phyloP scores from a whole-genome alignment of 106 monocot species.

The Narthecium ossifragum region DNA sequence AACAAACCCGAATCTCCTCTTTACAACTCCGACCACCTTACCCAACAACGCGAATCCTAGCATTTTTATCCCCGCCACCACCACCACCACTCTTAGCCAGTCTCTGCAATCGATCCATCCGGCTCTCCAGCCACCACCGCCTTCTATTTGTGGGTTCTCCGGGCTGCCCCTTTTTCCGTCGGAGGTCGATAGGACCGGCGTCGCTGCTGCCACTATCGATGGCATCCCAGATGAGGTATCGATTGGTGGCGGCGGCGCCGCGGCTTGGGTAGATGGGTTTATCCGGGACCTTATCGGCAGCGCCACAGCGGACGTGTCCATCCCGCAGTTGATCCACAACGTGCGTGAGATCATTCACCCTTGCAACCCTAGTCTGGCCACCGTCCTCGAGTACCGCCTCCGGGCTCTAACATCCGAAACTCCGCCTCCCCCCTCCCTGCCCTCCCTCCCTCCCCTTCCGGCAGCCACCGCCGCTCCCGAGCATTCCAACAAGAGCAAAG shows the following conservation, averaged over 20 bases:
- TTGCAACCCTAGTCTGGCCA: constrained; percentile 79
- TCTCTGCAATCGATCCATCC: no score
- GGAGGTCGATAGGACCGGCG: constrained; percentile 18
- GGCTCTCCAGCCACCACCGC: constrained; percentile 18
- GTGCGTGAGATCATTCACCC: constrained; percentile 86
- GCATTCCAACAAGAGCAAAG: constrained; percentile 17
- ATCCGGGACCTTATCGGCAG: constrained; percentile 72
- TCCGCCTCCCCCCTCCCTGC: background rate
- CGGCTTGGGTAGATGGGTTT: constrained; percentile 75
- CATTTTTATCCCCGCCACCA: background rate
- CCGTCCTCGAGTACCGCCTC: constrained; percentile 70
- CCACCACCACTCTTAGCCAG: constrained; percentile 1
- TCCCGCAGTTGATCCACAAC: constrained; percentile 76
- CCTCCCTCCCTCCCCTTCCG: background rate
- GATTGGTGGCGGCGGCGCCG: background rate
- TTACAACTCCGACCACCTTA: constrained; percentile 8
- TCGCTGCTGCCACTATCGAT: background rate
- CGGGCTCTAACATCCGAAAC: constrained; percentile 35
- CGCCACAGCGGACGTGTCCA: constrained; percentile 45
- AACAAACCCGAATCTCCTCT: background rate
- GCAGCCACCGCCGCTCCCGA: background rate
- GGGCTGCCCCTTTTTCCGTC: constrained; percentile 67
- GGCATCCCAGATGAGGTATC: background rate
- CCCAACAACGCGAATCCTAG: constrained; percentile 4
- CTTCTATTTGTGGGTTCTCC: constrained; percentile 46